phyloP scores from a whole-genome alignment of 305 asterid genomes.

The Fraxinus angustifolia region DNA sequence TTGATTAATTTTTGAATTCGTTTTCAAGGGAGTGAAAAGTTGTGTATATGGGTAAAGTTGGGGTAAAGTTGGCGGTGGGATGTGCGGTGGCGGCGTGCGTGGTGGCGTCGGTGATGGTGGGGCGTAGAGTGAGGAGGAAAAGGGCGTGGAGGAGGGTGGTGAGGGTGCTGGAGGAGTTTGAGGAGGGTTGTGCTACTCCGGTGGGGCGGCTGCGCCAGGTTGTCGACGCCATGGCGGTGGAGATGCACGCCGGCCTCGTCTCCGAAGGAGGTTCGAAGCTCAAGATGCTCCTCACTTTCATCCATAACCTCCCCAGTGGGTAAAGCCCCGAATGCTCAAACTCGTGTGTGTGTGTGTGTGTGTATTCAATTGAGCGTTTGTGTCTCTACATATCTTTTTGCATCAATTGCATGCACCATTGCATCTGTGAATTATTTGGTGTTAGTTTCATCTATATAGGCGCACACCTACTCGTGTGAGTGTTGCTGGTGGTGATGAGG shows the following conservation, averaged over 20 bases:
- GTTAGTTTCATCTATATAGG: neutral
- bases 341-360: conserved; percentile 2
- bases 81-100: conserved; percentile 71
- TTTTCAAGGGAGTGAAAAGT: conserved; percentile 14
- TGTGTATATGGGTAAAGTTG: conserved; percentile 53
- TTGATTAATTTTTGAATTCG: conserved; percentile 35
- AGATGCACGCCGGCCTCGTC: conserved; percentile 95
- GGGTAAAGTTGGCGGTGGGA: conserved; percentile 57
- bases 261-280: conserved; percentile 92
- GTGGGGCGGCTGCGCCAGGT: conserved; percentile 69
- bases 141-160: conserved; percentile 64
- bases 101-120: conserved; percentile 60
- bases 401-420: neutral
- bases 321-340: conserved; percentile 27
- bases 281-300: conserved; percentile 80
- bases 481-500: neutral
- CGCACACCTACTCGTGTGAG: neutral
- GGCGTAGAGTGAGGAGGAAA: conserved; percentile 48
- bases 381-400: neutral
- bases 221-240: conserved; percentile 90
- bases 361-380: neutral
- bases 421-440: neutral
- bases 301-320: conserved; percentile 80
- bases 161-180: conserved; percentile 68
- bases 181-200: conserved; percentile 63